phyloP scores from a whole-genome alignment of 306 rosid genomes.

The Gynostemma pentaphyllum region DNA sequence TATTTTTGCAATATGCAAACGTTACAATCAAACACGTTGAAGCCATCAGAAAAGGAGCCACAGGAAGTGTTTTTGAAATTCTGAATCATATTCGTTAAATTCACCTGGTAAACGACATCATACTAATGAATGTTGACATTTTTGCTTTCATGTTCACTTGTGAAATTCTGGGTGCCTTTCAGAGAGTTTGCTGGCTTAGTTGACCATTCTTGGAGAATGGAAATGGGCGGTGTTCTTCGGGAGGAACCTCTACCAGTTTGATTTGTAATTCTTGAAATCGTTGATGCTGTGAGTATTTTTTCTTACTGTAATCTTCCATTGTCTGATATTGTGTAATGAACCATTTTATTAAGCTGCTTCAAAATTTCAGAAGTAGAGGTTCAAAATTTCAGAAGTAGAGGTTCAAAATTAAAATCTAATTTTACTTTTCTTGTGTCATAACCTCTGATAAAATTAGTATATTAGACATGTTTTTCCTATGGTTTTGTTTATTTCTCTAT shows the following conservation, averaged over 20 bases:
- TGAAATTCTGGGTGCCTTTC: conserved; percentile 21
- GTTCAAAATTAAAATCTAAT: neutral
- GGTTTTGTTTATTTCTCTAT: neutral
- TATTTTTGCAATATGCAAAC: too few relatives aligned
- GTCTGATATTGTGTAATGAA: neutral
- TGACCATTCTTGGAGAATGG: conserved; percentile 83
- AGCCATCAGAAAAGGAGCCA: too few relatives aligned
- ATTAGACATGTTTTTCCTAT: neutral
- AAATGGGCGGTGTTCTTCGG: conserved; percentile 82
- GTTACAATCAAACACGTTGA: too few relatives aligned
- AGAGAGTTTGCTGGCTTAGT: conserved; percentile 71
- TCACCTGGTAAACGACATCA: too few relatives aligned
- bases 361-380: neutral
- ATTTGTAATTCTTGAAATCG: neutral
- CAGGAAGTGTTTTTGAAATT: too few relatives aligned
- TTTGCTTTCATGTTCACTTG: neutral
- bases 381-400: neutral
- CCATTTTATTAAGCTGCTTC: too few relatives aligned
- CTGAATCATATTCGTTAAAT: too few relatives aligned
- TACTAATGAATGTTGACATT: too few relatives aligned
- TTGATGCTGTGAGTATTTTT: conserved; percentile 30
- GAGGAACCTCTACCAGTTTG: conserved; percentile 44
- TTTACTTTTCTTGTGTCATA: neutral
- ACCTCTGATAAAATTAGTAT: neutral
- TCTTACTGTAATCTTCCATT: conserved; percentile 13